Percentiles rank a stretch among this genome's conserved stretches.
Evolutionary conservation across 257 asterid genomes (phyloP).

Genomic region (Primulina tabacum): DNA sequence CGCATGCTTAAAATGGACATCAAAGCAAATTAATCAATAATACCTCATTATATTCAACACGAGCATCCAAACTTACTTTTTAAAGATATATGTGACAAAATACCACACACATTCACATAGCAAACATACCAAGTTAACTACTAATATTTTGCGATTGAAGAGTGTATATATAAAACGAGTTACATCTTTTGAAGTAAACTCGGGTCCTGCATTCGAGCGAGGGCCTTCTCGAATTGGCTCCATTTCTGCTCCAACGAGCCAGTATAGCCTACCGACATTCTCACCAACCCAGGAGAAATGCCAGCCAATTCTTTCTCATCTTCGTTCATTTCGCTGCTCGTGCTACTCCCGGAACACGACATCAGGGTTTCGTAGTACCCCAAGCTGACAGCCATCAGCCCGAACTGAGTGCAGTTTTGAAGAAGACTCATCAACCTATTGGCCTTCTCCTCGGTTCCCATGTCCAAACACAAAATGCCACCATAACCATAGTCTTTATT

Average conservation of each 20-base stretch:
- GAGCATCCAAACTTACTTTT: not conserved
- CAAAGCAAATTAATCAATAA: too few species aligned
- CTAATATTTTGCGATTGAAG: not conserved
- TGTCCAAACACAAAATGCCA: conserved; percentile 73
- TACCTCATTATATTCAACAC: not conserved
- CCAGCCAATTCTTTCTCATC: conserved; percentile 79
- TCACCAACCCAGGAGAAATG: conserved; percentile 73
- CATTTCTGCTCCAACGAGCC: conserved; percentile 90
- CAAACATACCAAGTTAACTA: not conserved
- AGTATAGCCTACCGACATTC: conserved; percentile 81
- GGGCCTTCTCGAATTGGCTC: conserved; percentile 81
- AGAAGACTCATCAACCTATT: conserved; percentile 65
- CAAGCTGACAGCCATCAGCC: conserved; percentile 89
- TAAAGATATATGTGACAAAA: not conserved
- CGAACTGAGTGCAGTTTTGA: conserved; percentile 73
- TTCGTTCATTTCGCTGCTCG: conserved; percentile 75
- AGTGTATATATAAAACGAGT: not conserved
- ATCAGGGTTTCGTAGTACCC: conserved; percentile 90
- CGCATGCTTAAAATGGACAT: too few species aligned
- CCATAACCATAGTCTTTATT: conserved; percentile 78
- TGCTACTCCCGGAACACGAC: conserved; percentile 96
- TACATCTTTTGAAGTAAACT: conserved; percentile 31
- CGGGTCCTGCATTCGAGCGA: conserved; percentile 47
- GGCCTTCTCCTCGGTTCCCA: conserved; percentile 85
- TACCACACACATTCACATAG: not conserved